Base-by-base conservation (phyloP, 2,329 filamentous ascomycete species). In the Hypoxylon rubiginosum region DNA sequence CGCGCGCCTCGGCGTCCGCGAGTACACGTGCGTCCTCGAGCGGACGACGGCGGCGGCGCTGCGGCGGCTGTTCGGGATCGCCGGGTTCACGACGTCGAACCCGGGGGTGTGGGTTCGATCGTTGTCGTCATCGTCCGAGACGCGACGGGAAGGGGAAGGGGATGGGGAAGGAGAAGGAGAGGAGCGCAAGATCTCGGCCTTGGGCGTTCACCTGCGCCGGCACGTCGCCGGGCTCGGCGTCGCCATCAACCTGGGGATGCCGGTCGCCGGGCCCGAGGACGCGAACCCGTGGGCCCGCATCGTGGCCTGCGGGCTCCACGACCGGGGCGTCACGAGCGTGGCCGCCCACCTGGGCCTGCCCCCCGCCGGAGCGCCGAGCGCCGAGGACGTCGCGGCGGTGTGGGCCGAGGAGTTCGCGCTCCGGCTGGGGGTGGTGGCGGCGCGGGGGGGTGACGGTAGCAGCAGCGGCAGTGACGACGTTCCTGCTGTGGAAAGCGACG, bases 161-260 rank as follows among this genome's bases (percentile, higher is more conserved):
- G 30, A 32, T 15, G 73, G 74, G 1, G 78, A 82, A 6, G 3
- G 8, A 39, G 24, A 15, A 28, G 24, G 17, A 15, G 46, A 76
- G 0, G 80, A 84, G 62, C 83, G 85, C 73, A 99, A 98, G 83
- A 94, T 99, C 71, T 93, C 93, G 0, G 94, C 94, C 0, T 82
- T 98, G 45, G 96, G 96, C 0, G 93, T 99, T n/a, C 94, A 98
- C 81, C 86, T 97, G 68, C 84, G 94, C 13, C 84, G 95, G 49
- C 90, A 97, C 79, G 86, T 98, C 39, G 94, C 90, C 24, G 92
- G 91, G 66, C 91, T 97, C 78, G 96, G 96, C 6, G 85, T 97
- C 34, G 94, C 92, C 2, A 77, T 97, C 77, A 93, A 97, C 83
- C 80, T 93, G n/a, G 80, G 82, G 69, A 88, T 90, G 60, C 87